Evolutionary conservation across 495 filamentous ascomycete species (phyloP), one percentile per base, ranked within the genome.

Genomic region (Sphaerosporella brunnea): DNA sequence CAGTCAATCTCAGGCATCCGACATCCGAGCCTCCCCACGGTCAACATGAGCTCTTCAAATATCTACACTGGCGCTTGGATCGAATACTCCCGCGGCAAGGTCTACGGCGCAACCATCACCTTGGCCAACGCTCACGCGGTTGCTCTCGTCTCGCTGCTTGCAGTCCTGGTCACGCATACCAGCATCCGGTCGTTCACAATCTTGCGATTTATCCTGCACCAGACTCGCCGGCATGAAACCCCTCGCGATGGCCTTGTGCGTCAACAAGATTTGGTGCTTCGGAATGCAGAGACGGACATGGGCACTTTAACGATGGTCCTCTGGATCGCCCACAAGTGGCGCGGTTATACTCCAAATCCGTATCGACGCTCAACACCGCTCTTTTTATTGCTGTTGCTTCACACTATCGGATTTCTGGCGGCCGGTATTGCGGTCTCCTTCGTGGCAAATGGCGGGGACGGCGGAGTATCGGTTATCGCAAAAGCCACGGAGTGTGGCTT

Each of bases 21-120:
- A n/a, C n/a, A n/a, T n/a, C n/a, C n/a, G n/a, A n/a, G n/a, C n/a
- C n/a, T n/a, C n/a, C n/a, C n/a, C n/a, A n/a, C n/a, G n/a, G n/a
- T n/a, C n/a, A 32, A 32, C 35, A 43, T 43, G 40, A 26, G 21
- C 24, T 1, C 21, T 8, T 25, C 13, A 3, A 43, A 43, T 23
- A 43, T 43, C 40, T n/a, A 43, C 40, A 43, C 40, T 7, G 40
- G 40, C 3, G 13, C 26, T 26, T 43, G 40, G 40, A 43, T 23
- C 21, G 26, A 43, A 19, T 23, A 43, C 40, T 24, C 40, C 19
- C 21, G 21, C 8, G 40, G 40, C 8, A 7, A 4, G 7, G 13
- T 43, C 24, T 26, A 16, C 23, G 40, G 40, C 20, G 10, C 21
- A 3, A 43, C 40, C 9, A 11, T 43, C 10, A 43, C 40, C 21